Evolutionary conservation across 1,139 yeast species (phyloP).

Genomic region (Candida anutae): DNA sequence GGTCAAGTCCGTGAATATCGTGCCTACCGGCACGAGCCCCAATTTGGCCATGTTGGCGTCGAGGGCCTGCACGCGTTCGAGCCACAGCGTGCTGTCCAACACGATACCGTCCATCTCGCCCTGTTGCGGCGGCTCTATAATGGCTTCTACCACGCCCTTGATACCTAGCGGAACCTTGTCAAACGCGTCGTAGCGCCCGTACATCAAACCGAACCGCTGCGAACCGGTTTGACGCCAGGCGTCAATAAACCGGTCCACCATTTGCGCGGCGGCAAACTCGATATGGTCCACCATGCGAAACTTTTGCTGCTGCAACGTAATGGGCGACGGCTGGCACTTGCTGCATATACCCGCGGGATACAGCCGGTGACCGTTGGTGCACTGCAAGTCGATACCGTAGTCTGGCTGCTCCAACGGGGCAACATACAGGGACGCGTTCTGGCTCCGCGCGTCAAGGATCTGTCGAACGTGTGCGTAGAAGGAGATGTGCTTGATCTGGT

Average conservation of each 20-base stretch:
- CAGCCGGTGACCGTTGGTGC: conserved; percentile 66
- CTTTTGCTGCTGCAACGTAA: conserved; percentile 81
- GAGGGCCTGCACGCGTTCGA: conserved; percentile 51
- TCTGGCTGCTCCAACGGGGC: conserved; percentile 74
- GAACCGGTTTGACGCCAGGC: conserved; percentile 85
- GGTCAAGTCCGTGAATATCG: conserved; percentile 81
- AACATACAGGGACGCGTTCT: conserved; percentile 61
- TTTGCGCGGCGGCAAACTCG: conserved; percentile 68
- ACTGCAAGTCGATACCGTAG: conserved; percentile 53
- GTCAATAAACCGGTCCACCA: conserved; percentile 78
- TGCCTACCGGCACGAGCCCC: conserved; percentile 71
- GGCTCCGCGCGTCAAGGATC: conserved; percentile 62
- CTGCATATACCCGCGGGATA: conserved; percentile 95
- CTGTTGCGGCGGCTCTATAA: conserved; percentile 86
- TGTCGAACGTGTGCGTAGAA: conserved; percentile 79
- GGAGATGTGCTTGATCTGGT: conserved; percentile 81
- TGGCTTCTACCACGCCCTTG: conserved; percentile 88
- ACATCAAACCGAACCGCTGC: conserved; percentile 79
- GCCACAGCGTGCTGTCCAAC: conserved; percentile 34
- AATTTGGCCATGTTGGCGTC: conserved; percentile 50
- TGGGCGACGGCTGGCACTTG: conserved; percentile 95
- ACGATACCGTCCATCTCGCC: conserved; percentile 84
- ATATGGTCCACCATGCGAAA: conserved; percentile 98
- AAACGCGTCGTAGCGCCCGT: conserved; percentile 73
- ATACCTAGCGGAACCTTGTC: conserved; percentile 87